phyloP scores from a whole-genome alignment of 139 green algal species.

The Volvox reticuliferus region DNA sequence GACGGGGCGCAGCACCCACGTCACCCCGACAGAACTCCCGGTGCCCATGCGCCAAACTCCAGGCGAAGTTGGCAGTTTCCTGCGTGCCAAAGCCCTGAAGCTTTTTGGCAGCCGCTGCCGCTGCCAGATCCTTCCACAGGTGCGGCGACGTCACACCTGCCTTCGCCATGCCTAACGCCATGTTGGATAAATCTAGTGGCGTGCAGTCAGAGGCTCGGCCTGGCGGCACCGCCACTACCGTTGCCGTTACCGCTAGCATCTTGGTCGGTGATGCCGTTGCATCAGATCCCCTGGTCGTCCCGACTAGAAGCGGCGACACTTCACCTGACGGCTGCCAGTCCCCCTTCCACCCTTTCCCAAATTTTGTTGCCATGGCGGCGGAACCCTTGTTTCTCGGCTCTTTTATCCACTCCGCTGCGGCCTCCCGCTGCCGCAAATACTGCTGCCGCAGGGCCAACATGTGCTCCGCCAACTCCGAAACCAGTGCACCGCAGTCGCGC shows the following conservation, averaged over 20 bases:
- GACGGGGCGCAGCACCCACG: neutral
- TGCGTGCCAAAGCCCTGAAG: slow-evolving; percentile 25
- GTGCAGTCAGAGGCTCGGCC: neutral
- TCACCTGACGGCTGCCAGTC: no score
- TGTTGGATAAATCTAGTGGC: neutral
- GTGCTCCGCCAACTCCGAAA: neutral
- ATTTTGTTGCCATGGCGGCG: no score
- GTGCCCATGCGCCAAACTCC: slow-evolving; percentile 44
- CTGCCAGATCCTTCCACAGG: slow-evolving; percentile 36
- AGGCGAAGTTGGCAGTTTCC: slow-evolving; percentile 52
- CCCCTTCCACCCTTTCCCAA: no score
- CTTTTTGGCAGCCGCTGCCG: neutral
- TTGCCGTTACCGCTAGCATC: neutral
- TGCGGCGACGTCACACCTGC: neutral
- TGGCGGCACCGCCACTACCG: neutral
- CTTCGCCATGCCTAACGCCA: slow-evolving; percentile 27
- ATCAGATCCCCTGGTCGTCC: neutral
- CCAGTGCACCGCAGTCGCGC: neutral
- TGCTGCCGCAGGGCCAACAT: slow-evolving; percentile 21
- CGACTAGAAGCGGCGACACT: no score
- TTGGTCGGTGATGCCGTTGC: neutral
- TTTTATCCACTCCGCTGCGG: neutral
- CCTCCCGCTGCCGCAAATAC: neutral
- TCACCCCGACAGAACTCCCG: neutral
- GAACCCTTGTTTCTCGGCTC: no score